A percentile compares a stretch with the other conserved stretches of the same genome.
phyloP scores from a whole-genome alignment of 2,329 filamentous ascomycete genomes.

The Colletotrichum horii region DNA sequence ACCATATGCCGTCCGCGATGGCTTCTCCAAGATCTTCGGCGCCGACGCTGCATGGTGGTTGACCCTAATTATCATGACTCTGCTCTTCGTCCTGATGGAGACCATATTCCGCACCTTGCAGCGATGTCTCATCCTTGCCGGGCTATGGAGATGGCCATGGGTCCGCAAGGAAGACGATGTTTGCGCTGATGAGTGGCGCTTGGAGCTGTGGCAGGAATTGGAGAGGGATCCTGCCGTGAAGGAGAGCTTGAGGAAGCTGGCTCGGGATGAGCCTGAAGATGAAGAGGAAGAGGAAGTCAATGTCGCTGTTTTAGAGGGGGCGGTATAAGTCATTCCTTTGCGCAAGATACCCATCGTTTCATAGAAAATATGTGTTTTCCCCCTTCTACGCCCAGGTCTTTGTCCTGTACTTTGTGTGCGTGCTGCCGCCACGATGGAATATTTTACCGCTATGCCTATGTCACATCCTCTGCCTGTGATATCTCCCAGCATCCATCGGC shows the following conservation, averaged over 20 bases:
- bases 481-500: no score
- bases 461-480: no score
- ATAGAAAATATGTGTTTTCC: neutral
- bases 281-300: slow-evolving; percentile 14
- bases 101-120: slow-evolving; percentile 59
- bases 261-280: slow-evolving; percentile 28
- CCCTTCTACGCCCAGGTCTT: no score
- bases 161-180: slow-evolving; percentile 27
- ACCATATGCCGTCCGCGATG: slow-evolving; percentile 71
- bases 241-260: slow-evolving; percentile 46
- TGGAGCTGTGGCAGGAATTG: slow-evolving; percentile 64
- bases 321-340: neutral
- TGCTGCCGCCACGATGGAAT: no score
- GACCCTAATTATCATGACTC: slow-evolving; percentile 68
- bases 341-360: slow-evolving; percentile 3
- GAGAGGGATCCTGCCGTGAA: slow-evolving; percentile 54
- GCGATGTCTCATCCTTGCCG: slow-evolving; percentile 49
- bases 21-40: slow-evolving; percentile 72
- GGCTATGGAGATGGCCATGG: slow-evolving; percentile 55
- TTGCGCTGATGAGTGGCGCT: slow-evolving; percentile 51
- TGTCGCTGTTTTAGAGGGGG: neutral
- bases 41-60: slow-evolving; percentile 76
- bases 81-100: slow-evolving; percentile 68
- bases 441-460: no score
- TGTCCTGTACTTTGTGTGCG: no score